Conservation (phyloP, 2,329 filamentous ascomycete species). For the Claviceps sp. region DNA sequence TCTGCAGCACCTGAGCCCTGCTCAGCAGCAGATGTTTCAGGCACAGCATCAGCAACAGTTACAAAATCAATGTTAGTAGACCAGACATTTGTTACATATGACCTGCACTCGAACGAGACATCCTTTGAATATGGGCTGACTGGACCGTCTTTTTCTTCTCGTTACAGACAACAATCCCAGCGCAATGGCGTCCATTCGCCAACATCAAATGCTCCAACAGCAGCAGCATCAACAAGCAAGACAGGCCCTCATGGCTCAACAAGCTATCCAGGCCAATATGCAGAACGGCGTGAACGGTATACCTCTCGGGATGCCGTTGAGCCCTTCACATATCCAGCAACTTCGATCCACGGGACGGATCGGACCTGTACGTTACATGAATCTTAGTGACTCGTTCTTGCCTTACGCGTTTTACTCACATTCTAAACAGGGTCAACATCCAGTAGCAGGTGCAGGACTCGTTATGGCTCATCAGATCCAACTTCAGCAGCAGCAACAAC, state of each 20-base stretch:
- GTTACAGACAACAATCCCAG: constrained; percentile 22
- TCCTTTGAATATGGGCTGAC: neutral
- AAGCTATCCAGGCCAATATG: constrained; percentile 40
- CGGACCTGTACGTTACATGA: constrained; percentile 24
- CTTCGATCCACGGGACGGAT: constrained; percentile 29
- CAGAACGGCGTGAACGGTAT: constrained; percentile 28
- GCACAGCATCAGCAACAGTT: constrained; percentile 31
- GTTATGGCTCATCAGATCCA: constrained; percentile 36
- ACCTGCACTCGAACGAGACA: no score
- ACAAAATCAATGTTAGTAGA: constrained; percentile 21
- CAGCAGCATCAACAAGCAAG: constrained; percentile 40
- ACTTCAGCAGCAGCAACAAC: constrained; percentile 30
- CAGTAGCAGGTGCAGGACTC: constrained; percentile 17
- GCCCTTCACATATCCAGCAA: constrained; percentile 36
- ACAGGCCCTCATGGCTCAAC: constrained; percentile 41
- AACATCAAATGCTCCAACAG: constrained; percentile 45
- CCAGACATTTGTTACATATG: neutral
- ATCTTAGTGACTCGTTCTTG: neutral
- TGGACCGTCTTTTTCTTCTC: constrained; percentile 1
- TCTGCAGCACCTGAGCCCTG: constrained; percentile 57
- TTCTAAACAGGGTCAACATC: constrained; percentile 16
- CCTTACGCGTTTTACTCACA: neutral
- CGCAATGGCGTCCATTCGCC: constrained; percentile 31
- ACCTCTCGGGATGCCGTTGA: constrained; percentile 40
- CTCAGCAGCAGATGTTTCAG: constrained; percentile 43